Evolutionary conservation across 2,329 filamentous ascomycete genomes (phyloP).

Genomic region (Aureobasidium sp.): DNA sequence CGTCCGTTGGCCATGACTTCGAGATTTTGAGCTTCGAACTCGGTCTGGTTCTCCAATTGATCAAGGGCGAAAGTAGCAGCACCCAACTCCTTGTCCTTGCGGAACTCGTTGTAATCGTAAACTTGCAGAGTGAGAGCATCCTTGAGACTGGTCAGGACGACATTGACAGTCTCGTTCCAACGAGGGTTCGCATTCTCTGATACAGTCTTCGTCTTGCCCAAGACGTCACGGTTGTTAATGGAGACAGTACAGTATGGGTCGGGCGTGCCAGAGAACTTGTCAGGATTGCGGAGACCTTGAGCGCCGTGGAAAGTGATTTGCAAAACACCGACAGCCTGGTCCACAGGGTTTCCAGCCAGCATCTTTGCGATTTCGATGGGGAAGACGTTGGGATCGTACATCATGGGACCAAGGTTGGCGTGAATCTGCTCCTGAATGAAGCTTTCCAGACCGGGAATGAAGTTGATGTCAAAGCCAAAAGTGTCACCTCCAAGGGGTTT

Average conservation of each 20-base stretch:
- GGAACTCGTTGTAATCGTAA: slow-evolving; percentile 89
- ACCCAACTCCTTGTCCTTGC: slow-evolving; percentile 94
- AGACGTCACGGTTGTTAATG: slow-evolving; percentile 69
- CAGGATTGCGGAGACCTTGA: slow-evolving; percentile 85
- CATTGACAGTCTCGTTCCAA: slow-evolving; percentile 96
- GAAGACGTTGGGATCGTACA: slow-evolving; percentile 97
- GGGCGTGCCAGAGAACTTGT: slow-evolving; percentile 84
- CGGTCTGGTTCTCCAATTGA: slow-evolving; percentile 63
- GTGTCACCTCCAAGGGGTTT: slow-evolving; percentile 93
- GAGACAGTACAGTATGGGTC: slow-evolving; percentile 85
- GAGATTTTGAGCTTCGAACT: slow-evolving; percentile 75
- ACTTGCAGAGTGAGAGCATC: slow-evolving; percentile 78
- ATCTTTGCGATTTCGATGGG: slow-evolving; percentile 98
- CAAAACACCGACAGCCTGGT: slow-evolving; percentile 90
- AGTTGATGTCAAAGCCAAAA: slow-evolving; percentile 98
- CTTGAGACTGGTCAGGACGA: slow-evolving; percentile 85
- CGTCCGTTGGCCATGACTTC: slow-evolving; percentile 82
- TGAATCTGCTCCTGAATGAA: slow-evolving; percentile 98
- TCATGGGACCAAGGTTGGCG: slow-evolving; percentile 87
- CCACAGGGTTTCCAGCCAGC: slow-evolving; percentile 85
- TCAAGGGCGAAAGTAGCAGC: slow-evolving; percentile 79
- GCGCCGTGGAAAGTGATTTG: slow-evolving; percentile 87
- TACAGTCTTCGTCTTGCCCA: slow-evolving; percentile 83
- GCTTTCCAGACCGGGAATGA: slow-evolving; percentile 84
- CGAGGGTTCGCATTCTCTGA: slow-evolving; percentile 76